A percentile compares a stretch with the other conserved stretches of the same genome.
Evolutionary conservation across 768 basidiomycete species (phyloP).

Genomic region (Panaeolus papilionaceus): DNA sequence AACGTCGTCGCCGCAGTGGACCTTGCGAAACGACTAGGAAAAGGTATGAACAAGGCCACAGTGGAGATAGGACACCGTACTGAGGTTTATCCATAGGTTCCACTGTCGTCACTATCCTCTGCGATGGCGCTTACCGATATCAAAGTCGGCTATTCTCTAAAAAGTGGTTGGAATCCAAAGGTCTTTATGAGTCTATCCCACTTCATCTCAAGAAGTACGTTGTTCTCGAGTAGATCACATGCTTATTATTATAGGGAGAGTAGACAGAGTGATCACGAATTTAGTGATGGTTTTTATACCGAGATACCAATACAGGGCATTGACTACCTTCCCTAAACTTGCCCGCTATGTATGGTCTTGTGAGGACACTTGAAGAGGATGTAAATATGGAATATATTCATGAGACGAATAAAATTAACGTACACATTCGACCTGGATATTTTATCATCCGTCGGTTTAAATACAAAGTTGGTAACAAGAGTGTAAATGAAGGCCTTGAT

Average conservation of each 20-base stretch:
- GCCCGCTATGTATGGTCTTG: slow-evolving; percentile 64
- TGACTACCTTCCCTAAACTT: slow-evolving; percentile 65
- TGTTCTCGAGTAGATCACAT: slow-evolving; percentile 67
- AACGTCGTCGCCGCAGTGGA: slow-evolving; percentile 96
- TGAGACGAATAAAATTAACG: slow-evolving; percentile 28
- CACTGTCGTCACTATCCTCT: slow-evolving; percentile 86
- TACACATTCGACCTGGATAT: slow-evolving; percentile 70
- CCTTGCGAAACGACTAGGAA: slow-evolving; percentile 83
- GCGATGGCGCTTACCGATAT: slow-evolving; percentile 97
- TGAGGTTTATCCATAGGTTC: slow-evolving; percentile 56
- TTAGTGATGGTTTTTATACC: slow-evolving; percentile 24
- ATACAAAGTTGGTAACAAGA: slow-evolving; percentile 71
- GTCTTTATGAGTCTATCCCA: slow-evolving; percentile 79
- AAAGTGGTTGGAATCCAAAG: slow-evolving; percentile 87
- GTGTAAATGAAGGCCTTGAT: slow-evolving; percentile 80
- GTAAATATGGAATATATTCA: background rate
- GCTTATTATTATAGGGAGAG: slow-evolving; percentile 7
- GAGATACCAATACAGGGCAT: slow-evolving; percentile 62
- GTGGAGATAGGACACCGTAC: slow-evolving; percentile 10
- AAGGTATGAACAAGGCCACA: slow-evolving; percentile 52
- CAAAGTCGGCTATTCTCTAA: slow-evolving; percentile 96
- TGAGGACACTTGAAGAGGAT: slow-evolving; percentile 55
- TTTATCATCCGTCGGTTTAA: slow-evolving; percentile 55
- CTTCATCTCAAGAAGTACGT: slow-evolving; percentile 86
- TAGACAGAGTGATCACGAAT: background rate